These are phyloP conservation scores for Ochetophila trinervis DNA, from an alignment of 306 rosid genomes.

Conservation along the genomic window DNA sequence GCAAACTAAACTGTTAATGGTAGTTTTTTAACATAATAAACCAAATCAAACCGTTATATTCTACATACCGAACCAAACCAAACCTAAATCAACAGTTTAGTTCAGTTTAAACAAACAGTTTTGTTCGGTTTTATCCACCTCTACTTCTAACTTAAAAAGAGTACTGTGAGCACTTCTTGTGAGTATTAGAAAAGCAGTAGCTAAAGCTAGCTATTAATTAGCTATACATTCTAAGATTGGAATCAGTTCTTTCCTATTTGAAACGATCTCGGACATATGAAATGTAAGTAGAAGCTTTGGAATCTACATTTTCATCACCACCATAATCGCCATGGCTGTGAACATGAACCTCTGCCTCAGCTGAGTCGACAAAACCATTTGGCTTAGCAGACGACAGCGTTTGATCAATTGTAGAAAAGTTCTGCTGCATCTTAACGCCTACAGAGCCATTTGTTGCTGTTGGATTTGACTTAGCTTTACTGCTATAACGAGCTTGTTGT, in stretches of 20 bases:
- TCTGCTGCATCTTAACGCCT: neutral
- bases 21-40: too few species aligned
- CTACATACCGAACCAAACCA: too few species aligned
- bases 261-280: slow-evolving; percentile 29
- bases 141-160: too few species aligned
- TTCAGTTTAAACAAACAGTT: too few species aligned
- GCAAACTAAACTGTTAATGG: too few species aligned
- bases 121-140: too few species aligned
- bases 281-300: slow-evolving; percentile 23
- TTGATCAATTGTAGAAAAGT: too few species aligned
- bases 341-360: neutral
- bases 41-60: too few species aligned
- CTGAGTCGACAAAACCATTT: neutral
- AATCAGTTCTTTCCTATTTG: slow-evolving; percentile 15
- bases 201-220: neutral
- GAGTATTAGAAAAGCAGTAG: too few species aligned
- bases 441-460: neutral
- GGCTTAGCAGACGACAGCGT: neutral
- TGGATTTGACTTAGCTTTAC: slow-evolving; percentile 21
- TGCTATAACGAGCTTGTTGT: neutral
- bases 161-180: too few species aligned
- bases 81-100: too few species aligned
- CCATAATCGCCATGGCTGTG: neutral
- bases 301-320: slow-evolving; percentile 28
- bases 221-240: neutral